Conservation (phyloP, 257 asterid genomes). For the Lantana camara region DNA sequence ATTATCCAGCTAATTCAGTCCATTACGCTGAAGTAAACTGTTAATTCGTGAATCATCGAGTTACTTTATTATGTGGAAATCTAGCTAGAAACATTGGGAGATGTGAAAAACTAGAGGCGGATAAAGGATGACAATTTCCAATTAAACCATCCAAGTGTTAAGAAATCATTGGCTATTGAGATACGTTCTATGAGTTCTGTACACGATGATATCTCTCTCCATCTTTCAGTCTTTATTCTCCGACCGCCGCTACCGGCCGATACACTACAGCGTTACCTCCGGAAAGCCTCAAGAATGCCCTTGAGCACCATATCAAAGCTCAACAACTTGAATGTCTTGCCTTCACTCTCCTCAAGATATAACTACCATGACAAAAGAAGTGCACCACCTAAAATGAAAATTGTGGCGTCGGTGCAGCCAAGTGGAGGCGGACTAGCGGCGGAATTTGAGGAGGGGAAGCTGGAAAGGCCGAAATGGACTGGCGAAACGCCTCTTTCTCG, state of each 20-base stretch:
- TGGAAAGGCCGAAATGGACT: slow-evolving; percentile 82
- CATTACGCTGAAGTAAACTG: too few species aligned
- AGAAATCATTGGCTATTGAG: slow-evolving; percentile 25
- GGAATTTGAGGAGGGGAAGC: slow-evolving; percentile 74
- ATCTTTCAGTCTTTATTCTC: not conserved
- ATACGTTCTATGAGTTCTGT: too few species aligned
- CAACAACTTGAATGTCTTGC: slow-evolving; percentile 28
- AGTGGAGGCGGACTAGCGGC: slow-evolving; percentile 40
- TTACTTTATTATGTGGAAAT: too few species aligned
- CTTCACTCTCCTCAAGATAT: slow-evolving; percentile 29
- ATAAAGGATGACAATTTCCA: slow-evolving; percentile 1
- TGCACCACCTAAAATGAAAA: slow-evolving; percentile 37
- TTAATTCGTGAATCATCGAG: too few species aligned
- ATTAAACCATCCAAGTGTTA: slow-evolving; percentile 23
- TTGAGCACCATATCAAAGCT: slow-evolving; percentile 49
- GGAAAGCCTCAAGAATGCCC: slow-evolving; percentile 44
- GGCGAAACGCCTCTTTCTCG: slow-evolving; percentile 90
- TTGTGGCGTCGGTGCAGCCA: slow-evolving; percentile 47
- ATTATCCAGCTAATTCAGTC: too few species aligned
- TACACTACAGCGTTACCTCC: slow-evolving; percentile 26
- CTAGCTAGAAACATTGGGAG: too few species aligned
- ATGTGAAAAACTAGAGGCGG: not conserved
- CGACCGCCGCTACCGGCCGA: slow-evolving; percentile 23
- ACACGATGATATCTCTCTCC: not conserved
- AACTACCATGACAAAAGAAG: slow-evolving; percentile 22